Percentiles rank a stretch among this genome's conserved stretches.
Conservation (phyloP, 352 stramenopile species). For the Heterotrichella gracilis region DNA sequence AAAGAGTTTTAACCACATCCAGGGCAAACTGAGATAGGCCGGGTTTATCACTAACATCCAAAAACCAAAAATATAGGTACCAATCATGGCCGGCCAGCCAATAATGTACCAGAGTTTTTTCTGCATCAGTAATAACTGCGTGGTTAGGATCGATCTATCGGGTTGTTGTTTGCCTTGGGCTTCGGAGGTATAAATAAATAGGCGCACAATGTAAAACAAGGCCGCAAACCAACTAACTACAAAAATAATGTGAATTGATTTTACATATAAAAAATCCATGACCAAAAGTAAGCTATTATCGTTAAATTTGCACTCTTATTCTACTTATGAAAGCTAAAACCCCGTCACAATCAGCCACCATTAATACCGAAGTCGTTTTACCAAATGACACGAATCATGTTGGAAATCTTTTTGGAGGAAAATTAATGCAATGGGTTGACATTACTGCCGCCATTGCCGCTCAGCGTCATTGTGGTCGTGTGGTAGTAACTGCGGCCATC, state of each 20-base stretch:
- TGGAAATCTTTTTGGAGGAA: background rate
- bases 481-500: background rate
- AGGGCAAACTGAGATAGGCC: background rate
- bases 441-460: background rate
- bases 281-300: background rate
- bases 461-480: background rate
- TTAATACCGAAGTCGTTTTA: background rate
- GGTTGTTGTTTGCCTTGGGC: background rate
- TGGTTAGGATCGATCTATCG: background rate
- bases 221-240: background rate
- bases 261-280: constrained; percentile 5
- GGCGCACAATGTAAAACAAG: background rate
- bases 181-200: background rate
- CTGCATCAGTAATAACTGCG: background rate
- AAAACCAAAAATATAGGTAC: background rate
- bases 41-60: background rate
- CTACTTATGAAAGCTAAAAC: background rate
- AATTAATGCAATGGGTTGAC: background rate
- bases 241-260: background rate
- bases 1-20: background rate
- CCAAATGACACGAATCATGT: background rate
- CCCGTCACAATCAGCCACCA: background rate
- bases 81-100: background rate
- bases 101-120: constrained; percentile 4
- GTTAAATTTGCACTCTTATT: background rate